phyloP scores from a whole-genome alignment of 2,329 filamentous ascomycete species.

The Triangularia verruculosa region DNA sequence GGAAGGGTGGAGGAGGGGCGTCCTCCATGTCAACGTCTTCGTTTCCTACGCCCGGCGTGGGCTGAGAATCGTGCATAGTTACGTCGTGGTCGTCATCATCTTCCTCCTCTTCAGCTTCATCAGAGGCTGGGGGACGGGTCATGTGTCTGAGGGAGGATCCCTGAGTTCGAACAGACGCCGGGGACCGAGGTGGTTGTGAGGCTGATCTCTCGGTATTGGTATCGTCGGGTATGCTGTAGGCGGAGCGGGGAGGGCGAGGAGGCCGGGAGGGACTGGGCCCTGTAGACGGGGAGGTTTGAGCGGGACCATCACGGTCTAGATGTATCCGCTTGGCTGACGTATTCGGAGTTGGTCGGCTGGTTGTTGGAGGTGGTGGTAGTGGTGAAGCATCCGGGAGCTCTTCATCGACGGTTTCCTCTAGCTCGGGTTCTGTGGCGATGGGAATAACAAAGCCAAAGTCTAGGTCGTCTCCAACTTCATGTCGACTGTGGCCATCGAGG shows the following conservation, averaged over 20 bases:
- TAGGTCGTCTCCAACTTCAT: slow-evolving; percentile 54
- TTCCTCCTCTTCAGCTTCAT: slow-evolving; percentile 8
- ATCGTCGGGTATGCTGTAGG: slow-evolving; percentile 24
- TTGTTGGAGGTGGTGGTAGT: slow-evolving; percentile 22
- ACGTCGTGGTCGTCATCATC: slow-evolving; percentile 1
- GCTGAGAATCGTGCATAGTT: slow-evolving; percentile 3
- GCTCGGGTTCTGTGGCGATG: slow-evolving; percentile 25
- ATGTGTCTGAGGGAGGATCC: slow-evolving; percentile 3
- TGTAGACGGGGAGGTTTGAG: slow-evolving; percentile 2
- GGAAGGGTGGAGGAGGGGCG: slow-evolving; percentile 11
- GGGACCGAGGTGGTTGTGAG: neutral
- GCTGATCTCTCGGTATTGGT: slow-evolving; percentile 14
- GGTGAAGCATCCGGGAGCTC: slow-evolving; percentile 15
- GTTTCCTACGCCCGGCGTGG: neutral
- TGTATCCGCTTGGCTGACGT: slow-evolving; percentile 43
- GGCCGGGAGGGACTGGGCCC: slow-evolving; percentile 21
- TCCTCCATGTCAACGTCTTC: slow-evolving; percentile 17
- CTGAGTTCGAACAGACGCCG: slow-evolving; percentile 1
- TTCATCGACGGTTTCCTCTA: slow-evolving; percentile 14
- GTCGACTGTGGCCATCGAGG: slow-evolving; percentile 38
- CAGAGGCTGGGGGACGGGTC: slow-evolving; percentile 1
- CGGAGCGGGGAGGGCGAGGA: neutral
- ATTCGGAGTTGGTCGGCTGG: slow-evolving; percentile 39
- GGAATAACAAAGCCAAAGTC: slow-evolving; percentile 54
- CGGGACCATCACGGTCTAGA: slow-evolving; percentile 7